These are phyloP conservation scores for Skeletonema tropicum DNA, from an alignment of 108 stramenopile species.

Conservation along the genomic window DNA sequence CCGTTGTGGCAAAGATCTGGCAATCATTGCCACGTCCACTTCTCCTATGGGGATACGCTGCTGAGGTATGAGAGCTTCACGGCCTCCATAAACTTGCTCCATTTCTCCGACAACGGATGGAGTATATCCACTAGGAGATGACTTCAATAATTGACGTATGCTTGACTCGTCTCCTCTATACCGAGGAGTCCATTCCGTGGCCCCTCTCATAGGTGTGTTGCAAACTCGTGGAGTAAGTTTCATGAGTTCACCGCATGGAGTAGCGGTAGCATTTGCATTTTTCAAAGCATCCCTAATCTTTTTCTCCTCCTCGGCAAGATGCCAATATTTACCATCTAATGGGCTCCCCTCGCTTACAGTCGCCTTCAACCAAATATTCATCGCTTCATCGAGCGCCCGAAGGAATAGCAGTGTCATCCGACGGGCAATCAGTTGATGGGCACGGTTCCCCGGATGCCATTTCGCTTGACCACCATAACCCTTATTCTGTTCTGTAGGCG, in stretches of 20 bases:
- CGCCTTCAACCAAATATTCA: conserved; percentile 47
- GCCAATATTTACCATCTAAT: conserved; percentile 48
- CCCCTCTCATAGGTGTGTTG: conserved; percentile 37
- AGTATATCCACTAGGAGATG: conserved; percentile 37
- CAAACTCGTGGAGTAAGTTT: conserved; percentile 22
- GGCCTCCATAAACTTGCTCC: conserved; percentile 24
- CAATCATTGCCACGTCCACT: conserved; percentile 41
- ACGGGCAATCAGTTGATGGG: conserved; percentile 52
- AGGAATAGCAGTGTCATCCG: conserved; percentile 50
- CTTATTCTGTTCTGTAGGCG: conserved; percentile 21
- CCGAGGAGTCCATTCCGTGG: conserved; percentile 42
- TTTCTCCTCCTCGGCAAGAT: conserved; percentile 40
- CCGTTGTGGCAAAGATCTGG: conserved; percentile 29
- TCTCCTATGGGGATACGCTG: conserved; percentile 34
- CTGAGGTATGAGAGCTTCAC: conserved; percentile 33
- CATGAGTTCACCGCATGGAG: conserved; percentile 33
- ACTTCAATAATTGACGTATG: conserved; percentile 35
- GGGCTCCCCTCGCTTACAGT: conserved; percentile 42
- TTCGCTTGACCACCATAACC: conserved; percentile 38
- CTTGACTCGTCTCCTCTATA: conserved; percentile 22
- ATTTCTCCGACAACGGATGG: conserved; percentile 9
- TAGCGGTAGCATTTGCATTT: conserved; percentile 21
- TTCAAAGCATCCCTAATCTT: conserved; percentile 33
- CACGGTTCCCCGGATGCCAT: conserved; percentile 48
- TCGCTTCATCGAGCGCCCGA: conserved; percentile 53